Evolutionary conservation across 2,329 filamentous ascomycete genomes (phyloP).

Genomic region (Chalaropsis thielavioides): DNA sequence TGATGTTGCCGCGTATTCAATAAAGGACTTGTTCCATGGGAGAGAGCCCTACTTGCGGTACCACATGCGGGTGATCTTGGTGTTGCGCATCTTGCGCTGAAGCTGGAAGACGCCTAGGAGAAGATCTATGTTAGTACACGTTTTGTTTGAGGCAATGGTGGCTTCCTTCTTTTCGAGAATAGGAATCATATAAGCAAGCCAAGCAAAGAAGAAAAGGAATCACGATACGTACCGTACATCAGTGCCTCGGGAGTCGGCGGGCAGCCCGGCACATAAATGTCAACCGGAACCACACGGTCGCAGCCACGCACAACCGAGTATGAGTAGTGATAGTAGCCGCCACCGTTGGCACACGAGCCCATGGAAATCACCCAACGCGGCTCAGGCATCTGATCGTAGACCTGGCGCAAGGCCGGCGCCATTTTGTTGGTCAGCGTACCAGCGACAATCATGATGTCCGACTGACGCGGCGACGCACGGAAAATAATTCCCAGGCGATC

Average conservation of each 20-base stretch:
- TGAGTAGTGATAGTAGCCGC: conserved; percentile 77
- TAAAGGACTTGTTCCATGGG: background rate
- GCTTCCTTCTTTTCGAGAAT: no score
- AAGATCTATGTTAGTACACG: background rate
- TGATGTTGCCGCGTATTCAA: background rate
- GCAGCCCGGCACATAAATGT: conserved; percentile 68
- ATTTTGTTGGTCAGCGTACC: conserved; percentile 94
- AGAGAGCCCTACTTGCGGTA: conserved; percentile 35
- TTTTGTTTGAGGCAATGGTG: background rate
- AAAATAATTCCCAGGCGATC: conserved; percentile 83
- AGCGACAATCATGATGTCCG: conserved; percentile 87
- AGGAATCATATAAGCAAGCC: no score
- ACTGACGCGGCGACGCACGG: conserved; percentile 73
- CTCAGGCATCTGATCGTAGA: conserved; percentile 93
- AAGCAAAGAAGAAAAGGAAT: background rate
- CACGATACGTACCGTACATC: conserved; percentile 37
- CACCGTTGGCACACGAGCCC: conserved; percentile 73
- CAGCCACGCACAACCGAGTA: conserved; percentile 64
- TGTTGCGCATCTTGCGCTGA: conserved; percentile 59
- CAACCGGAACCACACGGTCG: conserved; percentile 63
- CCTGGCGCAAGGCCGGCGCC: conserved; percentile 76
- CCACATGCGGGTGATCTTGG: conserved; percentile 42
- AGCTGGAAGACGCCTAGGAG: conserved; percentile 48
- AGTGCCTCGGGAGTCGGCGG: conserved; percentile 47
- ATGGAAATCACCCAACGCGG: conserved; percentile 75